These are phyloP conservation scores for Boletus vinaceobasis DNA, from an alignment of 768 basidiomycete species.

Conservation along the genomic window DNA sequence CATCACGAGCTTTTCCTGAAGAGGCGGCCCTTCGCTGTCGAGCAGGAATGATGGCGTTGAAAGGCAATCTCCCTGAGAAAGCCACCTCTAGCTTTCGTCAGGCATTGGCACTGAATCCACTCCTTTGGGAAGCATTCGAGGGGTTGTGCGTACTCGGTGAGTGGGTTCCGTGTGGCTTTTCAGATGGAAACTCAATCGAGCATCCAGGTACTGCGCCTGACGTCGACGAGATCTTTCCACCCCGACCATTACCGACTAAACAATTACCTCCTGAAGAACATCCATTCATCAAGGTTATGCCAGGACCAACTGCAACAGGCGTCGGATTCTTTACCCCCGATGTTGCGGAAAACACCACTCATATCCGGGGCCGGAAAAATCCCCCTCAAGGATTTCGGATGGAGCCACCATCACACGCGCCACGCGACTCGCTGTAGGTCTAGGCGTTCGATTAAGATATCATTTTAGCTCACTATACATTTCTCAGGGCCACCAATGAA, in stretches of 20 bases:
- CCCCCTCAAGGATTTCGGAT: slow-evolving; percentile 56
- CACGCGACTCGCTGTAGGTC: slow-evolving; percentile 64
- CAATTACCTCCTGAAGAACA: slow-evolving; percentile 51
- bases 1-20: slow-evolving; percentile 61
- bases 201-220: slow-evolving; percentile 62
- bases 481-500: slow-evolving; percentile 54
- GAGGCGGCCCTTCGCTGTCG: slow-evolving; percentile 73
- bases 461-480: slow-evolving; percentile 3
- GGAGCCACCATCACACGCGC: slow-evolving; percentile 43
- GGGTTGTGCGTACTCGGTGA: slow-evolving; percentile 78
- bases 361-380: slow-evolving; percentile 58
- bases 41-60: slow-evolving; percentile 71
- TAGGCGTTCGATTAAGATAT: not conserved
- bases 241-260: slow-evolving; percentile 54
- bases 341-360: slow-evolving; percentile 48
- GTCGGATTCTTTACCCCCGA: slow-evolving; percentile 79
- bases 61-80: slow-evolving; percentile 72
- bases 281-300: slow-evolving; percentile 33
- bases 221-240: slow-evolving; percentile 70
- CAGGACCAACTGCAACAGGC: slow-evolving; percentile 56
- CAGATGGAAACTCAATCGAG: slow-evolving; percentile 11
- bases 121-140: slow-evolving; percentile 92
- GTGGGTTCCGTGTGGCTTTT: slow-evolving; percentile 18
- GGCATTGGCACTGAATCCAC: slow-evolving; percentile 69
- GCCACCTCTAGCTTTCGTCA: slow-evolving; percentile 70